Base-by-base conservation (phyloP, 192 early-diverging fungal species). In the Coemansia sp. region DNA sequence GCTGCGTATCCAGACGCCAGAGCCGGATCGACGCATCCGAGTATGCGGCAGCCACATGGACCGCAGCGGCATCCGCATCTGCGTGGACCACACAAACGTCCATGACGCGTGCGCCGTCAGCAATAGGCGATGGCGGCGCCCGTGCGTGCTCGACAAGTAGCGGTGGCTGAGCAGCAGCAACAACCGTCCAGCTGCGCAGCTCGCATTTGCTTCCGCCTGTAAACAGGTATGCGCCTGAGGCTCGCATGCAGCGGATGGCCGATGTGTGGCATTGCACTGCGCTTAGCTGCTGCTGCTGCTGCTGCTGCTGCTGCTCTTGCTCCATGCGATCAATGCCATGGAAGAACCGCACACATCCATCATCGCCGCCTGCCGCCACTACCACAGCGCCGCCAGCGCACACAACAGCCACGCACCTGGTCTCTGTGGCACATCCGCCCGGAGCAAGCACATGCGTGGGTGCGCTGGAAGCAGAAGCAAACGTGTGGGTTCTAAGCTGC, bases 141-240 rank as follows among this genome's bases (percentile, higher is more conserved):
- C 41, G 38, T 5, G 60, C 60, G 68, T 43, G 58, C 21, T 76
- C 66, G 21, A 65, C 33, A 15, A 9, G 8, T 10, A 26, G 23
- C 2, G 5, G 46, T 45, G 7, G 38, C 46, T 21, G 71, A 34
- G 26, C 76, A n/a, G n/a, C n/a, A n/a, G n/a, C 72, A 26, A 44
- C 45, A 6, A 44, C 45, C 3, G 67, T 72, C 92, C 89, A 93
- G 71, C 87, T 89, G 9, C 85, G 68, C 64, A 92, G 52, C 63
- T 89, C 89, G 71, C 90, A 85, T 41, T 77, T 73, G 2, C 82
- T 89, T 30, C 90, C 90, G 58, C 84, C 87, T 0, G 90, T 89
- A 45, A 91, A 83, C 53, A 92, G 53, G 35, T 23, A 89, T 35
- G 24, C 67, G 18, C 62, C 72, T 8, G 53, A 34, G 9, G 14